These are phyloP conservation scores for Eucalyptus tenuipes DNA, from an alignment of 345 rosid species.

Conservation along the genomic window DNA sequence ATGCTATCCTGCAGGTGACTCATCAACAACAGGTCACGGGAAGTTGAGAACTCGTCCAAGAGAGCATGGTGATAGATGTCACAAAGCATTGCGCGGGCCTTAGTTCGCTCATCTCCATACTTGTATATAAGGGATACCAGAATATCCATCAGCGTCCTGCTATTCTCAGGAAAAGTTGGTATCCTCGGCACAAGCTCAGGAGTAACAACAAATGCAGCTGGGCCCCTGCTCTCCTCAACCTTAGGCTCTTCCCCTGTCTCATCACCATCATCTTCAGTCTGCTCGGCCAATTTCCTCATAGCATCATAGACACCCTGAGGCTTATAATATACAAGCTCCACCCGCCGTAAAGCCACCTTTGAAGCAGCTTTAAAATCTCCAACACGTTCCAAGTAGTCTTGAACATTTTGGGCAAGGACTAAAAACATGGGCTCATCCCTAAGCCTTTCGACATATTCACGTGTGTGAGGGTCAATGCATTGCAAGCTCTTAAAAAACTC, in stretches of 20 bases:
- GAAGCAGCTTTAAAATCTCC: constrained; percentile 78
- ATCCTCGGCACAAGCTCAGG: constrained; percentile 82
- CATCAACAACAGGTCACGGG: constrained; percentile 85
- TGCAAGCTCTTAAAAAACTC: constrained; percentile 97
- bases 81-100: constrained; percentile 96
- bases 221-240: constrained; percentile 49
- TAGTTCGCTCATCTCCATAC: constrained; percentile 91
- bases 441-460: constrained; percentile 83
- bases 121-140: constrained; percentile 82
- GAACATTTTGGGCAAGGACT: constrained; percentile 89
- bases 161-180: constrained; percentile 73
- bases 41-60: constrained; percentile 55
- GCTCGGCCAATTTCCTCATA: constrained; percentile 84
- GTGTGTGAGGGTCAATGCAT: constrained; percentile 89
- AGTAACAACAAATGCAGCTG: constrained; percentile 53
- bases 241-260: constrained; percentile 19
- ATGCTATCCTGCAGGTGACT: constrained; percentile 89
- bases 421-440: constrained; percentile 82
- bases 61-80: constrained; percentile 94
- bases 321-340: constrained; percentile 82
- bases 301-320: constrained; percentile 96
- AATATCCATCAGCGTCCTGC: constrained; percentile 82
- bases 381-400: constrained; percentile 54
- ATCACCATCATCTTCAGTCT: constrained; percentile 27
- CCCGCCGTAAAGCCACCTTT: constrained; percentile 70